Conservation (phyloP, 2,329 filamentous ascomycete genomes). For the Ophiocordyceps polyrhachis-furcata region DNA sequence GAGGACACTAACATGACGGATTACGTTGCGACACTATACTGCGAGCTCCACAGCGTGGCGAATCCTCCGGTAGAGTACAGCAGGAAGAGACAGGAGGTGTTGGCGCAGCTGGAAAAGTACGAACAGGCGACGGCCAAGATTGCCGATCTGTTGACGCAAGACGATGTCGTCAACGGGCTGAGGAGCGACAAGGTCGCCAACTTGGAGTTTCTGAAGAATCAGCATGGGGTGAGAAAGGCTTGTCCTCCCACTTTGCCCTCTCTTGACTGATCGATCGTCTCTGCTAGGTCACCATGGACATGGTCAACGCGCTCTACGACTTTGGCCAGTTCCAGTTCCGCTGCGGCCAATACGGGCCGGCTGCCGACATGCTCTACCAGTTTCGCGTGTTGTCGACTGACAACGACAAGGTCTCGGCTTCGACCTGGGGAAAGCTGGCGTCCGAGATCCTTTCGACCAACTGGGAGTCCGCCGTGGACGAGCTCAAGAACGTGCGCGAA, state of each 20-base stretch:
- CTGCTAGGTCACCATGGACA: conserved; percentile 62
- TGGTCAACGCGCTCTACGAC: conserved; percentile 91
- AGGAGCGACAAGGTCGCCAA: conserved; percentile 97
- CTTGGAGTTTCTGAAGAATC: conserved; percentile 93
- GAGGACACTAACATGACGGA: conserved; percentile 99
- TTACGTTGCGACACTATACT: conserved; percentile 83
- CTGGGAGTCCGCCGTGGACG: conserved; percentile 88
- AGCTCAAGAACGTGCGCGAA: conserved; percentile 79
- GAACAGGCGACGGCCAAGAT: conserved; percentile 82
- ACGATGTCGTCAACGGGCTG: conserved; percentile 78
- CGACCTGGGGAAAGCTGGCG: conserved; percentile 95
- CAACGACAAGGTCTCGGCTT: conserved; percentile 89
- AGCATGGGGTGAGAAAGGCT: conserved; percentile 59
- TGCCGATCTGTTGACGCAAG: conserved; percentile 65
- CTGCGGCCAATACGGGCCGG: conserved; percentile 81
- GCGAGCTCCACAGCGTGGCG: conserved; percentile 66
- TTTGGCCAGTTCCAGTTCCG: conserved; percentile 97
- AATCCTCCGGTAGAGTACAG: conserved; percentile 69
- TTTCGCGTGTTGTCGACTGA: conserved; percentile 97
- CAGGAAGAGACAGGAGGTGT: conserved; percentile 75
- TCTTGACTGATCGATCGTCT: background rate
- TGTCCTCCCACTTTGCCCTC: background rate
- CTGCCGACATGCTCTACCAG: conserved; percentile 85
- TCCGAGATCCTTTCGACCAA: conserved; percentile 88
- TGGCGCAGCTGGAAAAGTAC: conserved; percentile 64